A percentile compares a stretch with the other conserved stretches of the same genome.
These are phyloP conservation scores for Starmerella bacillaris DNA, from an alignment of 805 yeast genomes.

Conservation along the genomic window DNA sequence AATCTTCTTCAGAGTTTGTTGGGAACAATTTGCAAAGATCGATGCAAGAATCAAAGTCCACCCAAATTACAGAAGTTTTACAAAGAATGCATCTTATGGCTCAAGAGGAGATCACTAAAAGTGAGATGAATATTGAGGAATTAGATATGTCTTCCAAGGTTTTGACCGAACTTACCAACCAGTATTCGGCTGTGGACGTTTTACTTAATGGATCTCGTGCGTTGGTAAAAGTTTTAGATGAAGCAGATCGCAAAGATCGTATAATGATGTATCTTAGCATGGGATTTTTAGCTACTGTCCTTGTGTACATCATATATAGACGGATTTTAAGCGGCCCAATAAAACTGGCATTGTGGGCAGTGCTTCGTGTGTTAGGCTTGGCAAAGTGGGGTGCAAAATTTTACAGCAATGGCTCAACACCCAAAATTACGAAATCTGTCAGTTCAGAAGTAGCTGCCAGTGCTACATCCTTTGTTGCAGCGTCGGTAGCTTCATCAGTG, in stretches of 20 bases:
- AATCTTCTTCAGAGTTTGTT: too few relatives aligned
- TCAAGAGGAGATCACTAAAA: conserved; percentile 24
- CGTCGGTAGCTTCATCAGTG: too few relatives aligned
- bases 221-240: conserved; percentile 24
- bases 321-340: conserved; percentile 25
- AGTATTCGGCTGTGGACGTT: conserved; percentile 24
- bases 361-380: conserved; percentile 15
- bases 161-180: conserved; percentile 21
- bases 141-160: conserved; percentile 24
- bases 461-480: too few relatives aligned
- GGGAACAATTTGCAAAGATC: not conserved
- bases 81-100: conserved; percentile 23
- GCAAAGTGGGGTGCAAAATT: conserved; percentile 3
- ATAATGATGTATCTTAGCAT: conserved; percentile 23
- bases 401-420: too few relatives aligned
- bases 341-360: conserved; percentile 19
- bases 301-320: conserved; percentile 25
- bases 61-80: conserved; percentile 20
- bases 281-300: conserved; percentile 23
- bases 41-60: conserved; percentile 14
- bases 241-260: conserved; percentile 27
- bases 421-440: too few relatives aligned
- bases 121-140: conserved; percentile 24
- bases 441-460: too few relatives aligned
- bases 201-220: conserved; percentile 23